phyloP scores from a whole-genome alignment of 2,329 filamentous ascomycete species.

The Phyllosticta citrichinensis region DNA sequence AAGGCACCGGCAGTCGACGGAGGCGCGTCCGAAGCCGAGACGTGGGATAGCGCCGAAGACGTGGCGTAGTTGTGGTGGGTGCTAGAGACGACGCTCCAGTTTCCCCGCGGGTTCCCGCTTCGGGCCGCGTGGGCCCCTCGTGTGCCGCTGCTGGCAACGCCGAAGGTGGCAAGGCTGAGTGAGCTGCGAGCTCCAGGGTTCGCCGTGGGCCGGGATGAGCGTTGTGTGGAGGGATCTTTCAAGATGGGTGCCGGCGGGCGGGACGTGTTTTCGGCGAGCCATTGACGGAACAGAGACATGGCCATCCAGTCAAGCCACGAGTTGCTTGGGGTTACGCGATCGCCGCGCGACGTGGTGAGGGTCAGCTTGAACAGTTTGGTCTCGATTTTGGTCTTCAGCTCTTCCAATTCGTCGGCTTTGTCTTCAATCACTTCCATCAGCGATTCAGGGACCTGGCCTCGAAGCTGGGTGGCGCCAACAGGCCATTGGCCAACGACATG shows the following conservation, averaged over 20 bases:
- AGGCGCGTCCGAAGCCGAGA: slow-evolving; percentile 15
- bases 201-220: background rate
- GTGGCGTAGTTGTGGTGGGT: background rate
- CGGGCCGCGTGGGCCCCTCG: background rate
- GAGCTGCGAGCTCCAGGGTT: slow-evolving; percentile 3
- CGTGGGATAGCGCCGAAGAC: slow-evolving; percentile 15
- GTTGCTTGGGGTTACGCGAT: slow-evolving; percentile 69
- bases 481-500: slow-evolving; percentile 96
- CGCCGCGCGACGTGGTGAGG: slow-evolving; percentile 67
- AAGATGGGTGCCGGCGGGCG: slow-evolving; percentile 50
- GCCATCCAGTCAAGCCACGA: slow-evolving; percentile 85
- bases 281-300: slow-evolving; percentile 79
- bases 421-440: slow-evolving; percentile 89
- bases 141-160: background rate
- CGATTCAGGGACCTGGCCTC: slow-evolving; percentile 45
- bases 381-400: slow-evolving; percentile 70
- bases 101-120: background rate
- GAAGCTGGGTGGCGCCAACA: slow-evolving; percentile 64
- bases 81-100: background rate
- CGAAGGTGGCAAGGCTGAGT: slow-evolving; percentile 3
- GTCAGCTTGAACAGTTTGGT: slow-evolving; percentile 71
- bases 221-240: slow-evolving; percentile 25
- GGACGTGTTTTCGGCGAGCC: slow-evolving; percentile 83
- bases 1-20: slow-evolving; percentile 14
- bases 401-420: slow-evolving; percentile 85